Base-by-base conservation (phyloP, 73 alveolate species). In the Paramecium primaurelia region DNA sequence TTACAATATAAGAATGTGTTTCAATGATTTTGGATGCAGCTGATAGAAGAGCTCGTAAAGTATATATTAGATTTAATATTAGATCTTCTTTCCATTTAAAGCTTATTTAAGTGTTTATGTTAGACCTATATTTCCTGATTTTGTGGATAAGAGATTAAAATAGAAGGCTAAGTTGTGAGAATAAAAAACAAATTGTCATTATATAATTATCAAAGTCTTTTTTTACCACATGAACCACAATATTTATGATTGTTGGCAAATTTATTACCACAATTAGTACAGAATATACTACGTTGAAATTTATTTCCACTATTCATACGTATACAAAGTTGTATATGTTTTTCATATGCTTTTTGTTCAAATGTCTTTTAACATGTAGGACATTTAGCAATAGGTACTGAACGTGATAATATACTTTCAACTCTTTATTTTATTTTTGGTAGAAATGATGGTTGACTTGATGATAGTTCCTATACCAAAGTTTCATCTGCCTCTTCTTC, bases 81-180 rank as follows among this genome's bases (percentile, higher is more conserved):
- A 89, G 94, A 85, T 89, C 42, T 89, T 89, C 80, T 96, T 96
- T 92, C 98, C 98, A 3, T 54, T 93, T 22, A 93, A 95, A 58
- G 98, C 97, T 28, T 96, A 94, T 88, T 40, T 95, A 32, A 94
- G 96, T 10, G 96, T 86, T 16, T 93, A 93, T 85, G 36, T 95
- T 4, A 93, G 97, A 88, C 97, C 97, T 14, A 59, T 95, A 45
- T 92, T 95, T 47, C 97, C 98, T 8, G 97, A 95, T 69, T 54
- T 87, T 40, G 90, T 95, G 12, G 97, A 94, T 83, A 94, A 69
- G 85, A 86, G 90, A 87, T 54, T 95, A 16, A 92, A 88, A 59
- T 54, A 68, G 59, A 86, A 93, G 58, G 98, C 98, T 14, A 95
- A 95, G 92, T 73, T 95, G 38, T 95, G 97, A 54, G 69, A 54